phyloP scores from a whole-genome alignment of 345 rosid genomes.

The Acer yangbiense region DNA sequence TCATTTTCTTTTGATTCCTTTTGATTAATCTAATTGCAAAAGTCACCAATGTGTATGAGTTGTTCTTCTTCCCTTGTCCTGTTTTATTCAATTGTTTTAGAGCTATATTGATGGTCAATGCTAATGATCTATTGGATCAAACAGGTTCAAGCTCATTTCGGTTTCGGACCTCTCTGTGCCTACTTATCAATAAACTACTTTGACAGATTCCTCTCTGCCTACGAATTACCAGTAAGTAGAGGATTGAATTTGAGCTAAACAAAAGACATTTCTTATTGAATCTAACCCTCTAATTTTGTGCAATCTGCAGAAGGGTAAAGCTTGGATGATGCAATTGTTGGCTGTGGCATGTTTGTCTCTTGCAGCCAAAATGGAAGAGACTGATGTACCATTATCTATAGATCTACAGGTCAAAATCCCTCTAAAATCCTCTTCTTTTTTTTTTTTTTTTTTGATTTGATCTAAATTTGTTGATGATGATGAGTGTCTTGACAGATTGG shows the following conservation, averaged over 20 bases:
- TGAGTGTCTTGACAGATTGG: conserved; percentile 39
- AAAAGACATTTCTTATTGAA: not conserved
- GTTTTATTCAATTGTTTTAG: conserved; percentile 23
- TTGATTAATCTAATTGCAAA: conserved; percentile 12
- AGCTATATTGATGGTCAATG: conserved; percentile 21
- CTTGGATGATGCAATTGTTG: conserved; percentile 67
- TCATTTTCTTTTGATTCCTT: not conserved
- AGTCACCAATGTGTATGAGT: not conserved
- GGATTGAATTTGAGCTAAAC: not conserved
- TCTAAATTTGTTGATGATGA: not conserved
- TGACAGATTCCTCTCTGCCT: conserved; percentile 76
- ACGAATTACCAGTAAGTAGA: conserved; percentile 64
- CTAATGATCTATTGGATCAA: conserved; percentile 24
- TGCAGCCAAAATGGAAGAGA: conserved; percentile 81
- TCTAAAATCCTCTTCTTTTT: not conserved
- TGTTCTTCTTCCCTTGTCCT: conserved; percentile 20
- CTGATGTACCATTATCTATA: conserved; percentile 55
- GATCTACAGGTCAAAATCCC: conserved; percentile 61
- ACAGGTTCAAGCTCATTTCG: conserved; percentile 67
- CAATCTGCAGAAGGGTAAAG: conserved; percentile 56
- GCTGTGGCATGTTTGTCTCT: conserved; percentile 78
- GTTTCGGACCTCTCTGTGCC: conserved; percentile 67
- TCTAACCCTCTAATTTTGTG: not conserved
- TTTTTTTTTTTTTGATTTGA: not conserved
- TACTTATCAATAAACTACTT: conserved; percentile 63